A percentile compares a stretch with the other conserved stretches of the same genome.
phyloP scores from a whole-genome alignment of 768 basidiomycete genomes.

The Mrakia hoshinonis region DNA sequence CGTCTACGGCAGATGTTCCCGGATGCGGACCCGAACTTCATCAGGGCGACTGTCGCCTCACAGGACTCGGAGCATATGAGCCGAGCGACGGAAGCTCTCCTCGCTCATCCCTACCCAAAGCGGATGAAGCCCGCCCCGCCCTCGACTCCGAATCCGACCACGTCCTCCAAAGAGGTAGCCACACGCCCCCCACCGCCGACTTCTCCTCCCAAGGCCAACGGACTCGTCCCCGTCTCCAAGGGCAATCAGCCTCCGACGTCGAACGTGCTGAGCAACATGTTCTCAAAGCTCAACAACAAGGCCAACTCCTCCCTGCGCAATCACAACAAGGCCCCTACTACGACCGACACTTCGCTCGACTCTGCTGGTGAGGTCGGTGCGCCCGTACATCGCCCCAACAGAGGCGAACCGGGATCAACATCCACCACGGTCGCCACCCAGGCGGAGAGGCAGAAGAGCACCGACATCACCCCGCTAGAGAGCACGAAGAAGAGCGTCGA shows the following conservation, averaged over 20 bases:
- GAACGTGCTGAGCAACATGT: no score
- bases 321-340: not conserved
- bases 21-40: slow-evolving; percentile 31
- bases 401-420: no score
- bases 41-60: slow-evolving; percentile 24
- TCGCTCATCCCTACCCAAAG: slow-evolving; percentile 24
- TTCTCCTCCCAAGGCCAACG: not conserved
- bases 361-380: not conserved
- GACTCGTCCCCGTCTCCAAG: no score
- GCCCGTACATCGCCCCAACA: not conserved
- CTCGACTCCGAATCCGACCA: not conserved
- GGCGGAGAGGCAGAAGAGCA: not conserved
- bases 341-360: not conserved
- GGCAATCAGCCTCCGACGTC: no score
- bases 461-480: not conserved
- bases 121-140: not conserved
- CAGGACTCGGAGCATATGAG: slow-evolving; percentile 9
- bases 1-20: slow-evolving; percentile 31
- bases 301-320: not conserved
- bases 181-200: not conserved
- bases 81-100: slow-evolving; percentile 28
- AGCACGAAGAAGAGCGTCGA: slow-evolving; percentile 21
- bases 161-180: not conserved
- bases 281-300: not conserved
- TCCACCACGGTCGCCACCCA: not conserved